Base-by-base conservation (phyloP, 2,329 filamentous ascomycete species). In the Aureobasidium melanogenum region DNA sequence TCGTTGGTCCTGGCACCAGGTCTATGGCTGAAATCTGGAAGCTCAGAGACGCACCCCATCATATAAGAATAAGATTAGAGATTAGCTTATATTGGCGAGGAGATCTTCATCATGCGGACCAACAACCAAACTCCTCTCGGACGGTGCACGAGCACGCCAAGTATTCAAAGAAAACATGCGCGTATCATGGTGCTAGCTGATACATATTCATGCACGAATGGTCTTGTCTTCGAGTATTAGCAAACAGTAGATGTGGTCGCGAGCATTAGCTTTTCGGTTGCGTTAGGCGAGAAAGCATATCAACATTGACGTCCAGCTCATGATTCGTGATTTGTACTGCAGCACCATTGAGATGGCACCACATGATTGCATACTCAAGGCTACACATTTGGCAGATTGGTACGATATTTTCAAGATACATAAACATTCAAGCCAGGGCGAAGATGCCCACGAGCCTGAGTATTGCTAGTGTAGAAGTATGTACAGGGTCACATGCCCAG, bases 21-120 rank as follows among this genome's bases (percentile, higher is more conserved):
- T 24, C 8, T 36, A 10, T 14, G 14, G 14, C 14, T 36, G 4
- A 15, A n/a, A 15, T 24, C 8, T 28, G 32, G 32, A 51, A 39
- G 50, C 22, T 38, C 10, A 26, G n/a, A 36, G 47, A 32, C 32
- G 47, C 39, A 39, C 52, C 36, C 52, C 52, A 44, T 56, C 34
- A 41, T n/a, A 30, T 44, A 30, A 44, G 14, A 46, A 38, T 57
- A 57, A 57, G 54, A 57, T 57, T 57, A 46, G 8, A 47, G 32
- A 57, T 47, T 57, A 57, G 54, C 36, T 36, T 38, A 47, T 34
- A 55, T 55, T 44, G 52, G 24, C 39, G 28, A 28, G 52, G 26
- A 44, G 52, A 56, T 56, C 52, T 56, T 34, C 52, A 41, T 44
- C 24, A 56, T 39, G 28, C 52, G 52, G 41, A 41, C 22, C 52